Evolutionary conservation across 805 yeast genomes (phyloP).

Genomic region (Cyberlindnera americana): DNA sequence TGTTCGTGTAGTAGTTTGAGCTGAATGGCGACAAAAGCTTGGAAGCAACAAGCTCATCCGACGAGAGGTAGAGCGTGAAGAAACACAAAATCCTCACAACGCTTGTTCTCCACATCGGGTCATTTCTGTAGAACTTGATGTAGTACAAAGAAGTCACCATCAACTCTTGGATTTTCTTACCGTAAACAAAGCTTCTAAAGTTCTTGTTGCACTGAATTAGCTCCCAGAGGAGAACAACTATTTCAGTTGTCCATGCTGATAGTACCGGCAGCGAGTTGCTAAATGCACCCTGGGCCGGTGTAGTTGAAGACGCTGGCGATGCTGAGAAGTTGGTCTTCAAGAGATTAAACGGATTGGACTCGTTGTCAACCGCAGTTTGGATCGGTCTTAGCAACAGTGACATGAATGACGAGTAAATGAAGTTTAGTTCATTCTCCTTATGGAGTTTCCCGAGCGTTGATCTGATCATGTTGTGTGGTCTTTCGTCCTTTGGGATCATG

Average conservation of each 20-base stretch:
- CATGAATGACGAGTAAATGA: slow-evolving; percentile 46
- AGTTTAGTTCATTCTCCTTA: slow-evolving; percentile 51
- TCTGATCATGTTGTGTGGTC: slow-evolving; percentile 47
- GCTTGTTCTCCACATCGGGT: slow-evolving; percentile 33
- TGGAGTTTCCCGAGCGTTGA: slow-evolving; percentile 49
- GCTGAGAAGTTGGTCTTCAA: slow-evolving; percentile 20
- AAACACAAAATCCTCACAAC: slow-evolving; percentile 49
- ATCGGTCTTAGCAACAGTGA: slow-evolving; percentile 46
- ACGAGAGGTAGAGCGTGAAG: slow-evolving; percentile 47
- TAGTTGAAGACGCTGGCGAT: slow-evolving; percentile 13
- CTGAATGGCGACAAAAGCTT: slow-evolving; percentile 45
- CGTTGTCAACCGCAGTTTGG: slow-evolving; percentile 34
- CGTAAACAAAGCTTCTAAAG: slow-evolving; percentile 44
- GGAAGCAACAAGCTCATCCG: slow-evolving; percentile 36
- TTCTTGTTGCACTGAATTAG: slow-evolving; percentile 65
- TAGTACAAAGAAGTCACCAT: slow-evolving; percentile 54
- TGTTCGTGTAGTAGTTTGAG: slow-evolving; percentile 37
- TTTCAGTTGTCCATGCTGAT: slow-evolving; percentile 52
- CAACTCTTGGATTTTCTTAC: slow-evolving; percentile 50
- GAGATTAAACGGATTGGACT: slow-evolving; percentile 33
- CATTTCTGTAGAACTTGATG: slow-evolving; percentile 45
- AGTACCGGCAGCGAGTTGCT: slow-evolving; percentile 34
- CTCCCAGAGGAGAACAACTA: slow-evolving; percentile 71
- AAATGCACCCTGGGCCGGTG: slow-evolving; percentile 9
- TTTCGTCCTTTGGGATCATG: slow-evolving; percentile 27